Evolutionary conservation across 768 basidiomycete genomes (phyloP).

Genomic region (Holtermannia corniformis): DNA sequence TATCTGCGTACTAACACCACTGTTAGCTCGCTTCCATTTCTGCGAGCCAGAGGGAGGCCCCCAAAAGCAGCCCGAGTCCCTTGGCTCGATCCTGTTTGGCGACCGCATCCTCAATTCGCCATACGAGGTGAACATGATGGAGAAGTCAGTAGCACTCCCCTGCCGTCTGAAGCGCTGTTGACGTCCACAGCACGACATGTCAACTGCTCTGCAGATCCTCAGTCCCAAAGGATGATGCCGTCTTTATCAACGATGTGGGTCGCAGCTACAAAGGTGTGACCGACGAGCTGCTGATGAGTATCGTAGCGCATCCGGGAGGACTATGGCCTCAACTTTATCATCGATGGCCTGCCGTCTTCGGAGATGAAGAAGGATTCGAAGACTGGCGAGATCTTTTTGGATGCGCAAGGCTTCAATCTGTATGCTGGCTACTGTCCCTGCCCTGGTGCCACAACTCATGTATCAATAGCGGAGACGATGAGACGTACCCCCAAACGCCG

Average conservation of each 20-base stretch:
- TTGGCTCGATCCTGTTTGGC: constrained; percentile 92
- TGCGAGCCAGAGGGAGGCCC: constrained; percentile 66
- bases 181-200: constrained; percentile 48
- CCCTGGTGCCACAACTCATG: background rate
- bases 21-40: constrained; percentile 58
- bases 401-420: constrained; percentile 79
- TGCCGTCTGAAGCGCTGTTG: background rate
- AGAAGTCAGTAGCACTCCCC: constrained; percentile 46
- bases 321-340: constrained; percentile 87
- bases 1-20: background rate
- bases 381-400: constrained; percentile 77
- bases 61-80: constrained; percentile 55
- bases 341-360: constrained; percentile 87
- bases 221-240: constrained; percentile 62
- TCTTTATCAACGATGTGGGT: constrained; percentile 65
- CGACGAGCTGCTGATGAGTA: background rate
- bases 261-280: too few relatives aligned
- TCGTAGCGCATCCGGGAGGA: constrained; percentile 66
- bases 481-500: constrained; percentile 51
- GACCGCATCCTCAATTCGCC: constrained; percentile 88
- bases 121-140: constrained; percentile 79
- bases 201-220: constrained; percentile 57
- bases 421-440: constrained; percentile 44
- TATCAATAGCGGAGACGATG: constrained; percentile 52
- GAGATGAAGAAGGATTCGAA: constrained; percentile 78